These are phyloP conservation scores for Umbilicaria muhlenbergii DNA, from an alignment of 495 filamentous ascomycete genomes.

Conservation along the genomic window DNA sequence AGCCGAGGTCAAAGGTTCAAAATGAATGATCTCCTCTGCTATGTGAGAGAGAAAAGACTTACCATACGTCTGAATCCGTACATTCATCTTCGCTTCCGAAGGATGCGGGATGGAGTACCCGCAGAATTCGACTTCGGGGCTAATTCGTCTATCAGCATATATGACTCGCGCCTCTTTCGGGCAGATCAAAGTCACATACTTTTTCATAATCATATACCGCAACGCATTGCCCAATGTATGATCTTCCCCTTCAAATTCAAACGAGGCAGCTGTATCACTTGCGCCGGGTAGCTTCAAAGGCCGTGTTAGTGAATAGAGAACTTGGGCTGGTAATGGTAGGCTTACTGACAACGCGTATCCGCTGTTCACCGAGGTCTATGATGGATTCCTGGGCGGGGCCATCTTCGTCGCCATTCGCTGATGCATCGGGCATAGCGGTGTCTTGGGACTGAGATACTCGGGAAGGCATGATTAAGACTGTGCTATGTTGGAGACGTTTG, in stretches of 20 bases:
- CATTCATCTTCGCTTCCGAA: conserved; percentile 88
- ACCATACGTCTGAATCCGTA: conserved; percentile 95
- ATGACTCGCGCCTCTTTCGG: neutral
- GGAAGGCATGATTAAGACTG: too few relatives aligned
- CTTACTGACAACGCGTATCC: conserved; percentile 21
- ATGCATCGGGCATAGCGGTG: too few relatives aligned
- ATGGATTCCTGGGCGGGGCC: too few relatives aligned
- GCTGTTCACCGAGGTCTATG: conserved; percentile 7
- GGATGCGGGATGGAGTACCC: conserved; percentile 97
- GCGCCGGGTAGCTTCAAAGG: conserved; percentile 47
- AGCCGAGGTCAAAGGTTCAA: neutral
- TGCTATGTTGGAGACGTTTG: too few relatives aligned
- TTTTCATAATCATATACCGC: conserved; percentile 95
- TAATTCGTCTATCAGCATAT: conserved; percentile 17
- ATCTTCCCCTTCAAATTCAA: conserved; percentile 82
- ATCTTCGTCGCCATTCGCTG: too few relatives aligned
- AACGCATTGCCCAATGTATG: conserved; percentile 93
- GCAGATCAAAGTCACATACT: conserved; percentile 36
- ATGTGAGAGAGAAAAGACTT: conserved; percentile 15
- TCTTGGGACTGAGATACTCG: too few relatives aligned
- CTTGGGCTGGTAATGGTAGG: neutral
- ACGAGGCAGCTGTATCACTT: conserved; percentile 56
- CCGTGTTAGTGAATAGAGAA: neutral
- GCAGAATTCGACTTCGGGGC: conserved; percentile 92
- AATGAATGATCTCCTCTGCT: neutral